Evolutionary conservation across 768 basidiomycete species (phyloP).

Genomic region (Boletus patriciae): DNA sequence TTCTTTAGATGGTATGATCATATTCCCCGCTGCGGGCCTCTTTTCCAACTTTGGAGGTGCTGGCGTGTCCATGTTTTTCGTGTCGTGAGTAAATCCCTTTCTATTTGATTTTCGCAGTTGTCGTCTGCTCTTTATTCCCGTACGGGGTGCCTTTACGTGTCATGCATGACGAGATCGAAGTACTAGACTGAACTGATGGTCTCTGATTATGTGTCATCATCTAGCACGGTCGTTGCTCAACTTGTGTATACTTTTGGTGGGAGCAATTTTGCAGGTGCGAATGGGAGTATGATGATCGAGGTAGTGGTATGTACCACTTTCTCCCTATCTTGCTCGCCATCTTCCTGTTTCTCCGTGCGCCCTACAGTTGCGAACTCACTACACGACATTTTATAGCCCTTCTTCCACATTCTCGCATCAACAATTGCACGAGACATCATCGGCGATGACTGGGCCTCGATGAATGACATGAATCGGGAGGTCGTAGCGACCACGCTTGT

Average conservation of each 20-base stretch:
- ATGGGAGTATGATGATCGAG: constrained; percentile 98
- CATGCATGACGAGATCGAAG: neutral
- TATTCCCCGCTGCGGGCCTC: constrained; percentile 82
- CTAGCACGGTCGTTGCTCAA: constrained; percentile 74
- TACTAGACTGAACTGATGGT: neutral
- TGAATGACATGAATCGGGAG: constrained; percentile 62
- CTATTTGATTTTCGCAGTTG: neutral
- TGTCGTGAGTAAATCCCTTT: constrained; percentile 51
- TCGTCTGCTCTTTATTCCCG: constrained; percentile 6
- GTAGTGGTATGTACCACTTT: constrained; percentile 66
- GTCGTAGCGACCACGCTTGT: constrained; percentile 92
- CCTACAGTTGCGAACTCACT: neutral
- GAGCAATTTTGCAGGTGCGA: constrained; percentile 85
- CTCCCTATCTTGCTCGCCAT: neutral
- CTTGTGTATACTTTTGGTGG: constrained; percentile 84
- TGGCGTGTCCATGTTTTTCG: constrained; percentile 96
- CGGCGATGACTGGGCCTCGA: constrained; percentile 23
- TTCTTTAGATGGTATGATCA: constrained; percentile 84
- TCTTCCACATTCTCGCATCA: constrained; percentile 89
- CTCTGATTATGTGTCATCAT: constrained; percentile 2
- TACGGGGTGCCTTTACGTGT: neutral
- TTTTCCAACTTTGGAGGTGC: constrained; percentile 81
- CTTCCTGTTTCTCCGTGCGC: neutral
- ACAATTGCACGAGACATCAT: constrained; percentile 65
- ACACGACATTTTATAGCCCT: constrained; percentile 55